Base-by-base conservation (phyloP, 2,329 filamentous ascomycete genomes). In the Aspergillus terreus region DNA sequence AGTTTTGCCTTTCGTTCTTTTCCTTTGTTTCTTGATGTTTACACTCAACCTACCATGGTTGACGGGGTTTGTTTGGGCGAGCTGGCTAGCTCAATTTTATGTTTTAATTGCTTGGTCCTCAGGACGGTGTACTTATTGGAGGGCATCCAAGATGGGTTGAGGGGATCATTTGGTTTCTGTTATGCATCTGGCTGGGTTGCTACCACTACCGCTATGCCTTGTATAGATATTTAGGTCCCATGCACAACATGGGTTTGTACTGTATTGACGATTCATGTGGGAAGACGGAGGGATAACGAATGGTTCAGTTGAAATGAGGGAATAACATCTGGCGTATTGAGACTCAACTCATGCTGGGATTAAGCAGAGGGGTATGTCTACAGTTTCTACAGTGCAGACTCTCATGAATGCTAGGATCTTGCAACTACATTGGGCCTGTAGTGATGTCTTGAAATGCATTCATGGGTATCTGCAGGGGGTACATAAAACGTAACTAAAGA, bases 401-500 rank as follows among this genome's bases (percentile, higher is more conserved):
- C 60, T 53, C 58, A 62, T 60, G 61, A 65, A 64, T 64, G 63
- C 61, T 59, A 50, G 52, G 49, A 46, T 49, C 53, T 50, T 53
- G 48, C 5, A 11, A 49, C 58, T 64, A 63, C 61, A 59, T 56
- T 50, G 52, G 57, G 53, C 50, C 41, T 58, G 48, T 42, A 35
- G 49, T 56, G 53, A 57, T 49, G 56, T 60, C 35, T 30, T 57
- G 51, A 59, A 69, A 69, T 67, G 66, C 66, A 70, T 70, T 70
- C 68, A 70, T 67, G 67, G 68, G 68, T 70, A 70, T 70, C 68
- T 70, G 68, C 66, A 57, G 60, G 51, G 65, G 63, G 62, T 65
- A 67, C 61, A 69, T 65, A 61, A 60, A 53, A 10, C 40, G 40
- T 42, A 42, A 42, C 15, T 38, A 49, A 33, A 12, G 49, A 51